A percentile compares a stretch with the other conserved stretches of the same genome.
These are phyloP conservation scores for Paspalum notatum DNA, from an alignment of 176 grass and related monocot species.

Conservation along the genomic window DNA sequence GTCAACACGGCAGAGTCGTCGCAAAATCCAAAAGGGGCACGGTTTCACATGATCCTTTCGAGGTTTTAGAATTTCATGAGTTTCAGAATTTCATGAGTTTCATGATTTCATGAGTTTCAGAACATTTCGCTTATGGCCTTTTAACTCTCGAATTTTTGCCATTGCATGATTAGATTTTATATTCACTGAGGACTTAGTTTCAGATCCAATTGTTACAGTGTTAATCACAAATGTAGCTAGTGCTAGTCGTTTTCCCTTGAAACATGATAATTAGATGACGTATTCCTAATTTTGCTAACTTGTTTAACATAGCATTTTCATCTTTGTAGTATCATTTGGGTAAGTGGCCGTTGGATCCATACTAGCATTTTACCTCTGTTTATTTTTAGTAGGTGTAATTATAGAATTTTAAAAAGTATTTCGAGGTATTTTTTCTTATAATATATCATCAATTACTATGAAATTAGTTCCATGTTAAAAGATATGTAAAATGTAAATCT, in stretches of 20 bases:
- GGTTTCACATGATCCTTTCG: conserved; percentile 29
- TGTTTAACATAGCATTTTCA: not conserved
- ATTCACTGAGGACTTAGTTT: not conserved
- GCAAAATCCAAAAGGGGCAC: not conserved
- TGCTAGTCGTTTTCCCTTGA: not conserved
- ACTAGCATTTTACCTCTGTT: no score
- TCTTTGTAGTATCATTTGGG: not conserved
- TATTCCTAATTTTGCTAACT: not conserved
- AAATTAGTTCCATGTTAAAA: no score
- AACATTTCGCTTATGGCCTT: not conserved
- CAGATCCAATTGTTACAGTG: not conserved
- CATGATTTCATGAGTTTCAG: not conserved
- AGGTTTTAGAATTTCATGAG: not conserved
- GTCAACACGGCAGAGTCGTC: conserved; percentile 47
- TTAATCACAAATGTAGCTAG: not conserved
- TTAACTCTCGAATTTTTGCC: not conserved
- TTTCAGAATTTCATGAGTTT: conserved; percentile 1
- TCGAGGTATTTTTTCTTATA: no score
- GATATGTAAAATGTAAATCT: no score
- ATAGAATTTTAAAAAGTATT: no score
- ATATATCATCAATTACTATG: no score
- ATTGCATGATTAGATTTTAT: not conserved
- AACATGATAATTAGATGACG: not conserved
- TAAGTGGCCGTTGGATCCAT: conserved; percentile 5
- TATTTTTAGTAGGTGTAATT: no score